Evolutionary conservation across 305 asterid genomes (phyloP).

Genomic region (Euphrasia arctica): DNA sequence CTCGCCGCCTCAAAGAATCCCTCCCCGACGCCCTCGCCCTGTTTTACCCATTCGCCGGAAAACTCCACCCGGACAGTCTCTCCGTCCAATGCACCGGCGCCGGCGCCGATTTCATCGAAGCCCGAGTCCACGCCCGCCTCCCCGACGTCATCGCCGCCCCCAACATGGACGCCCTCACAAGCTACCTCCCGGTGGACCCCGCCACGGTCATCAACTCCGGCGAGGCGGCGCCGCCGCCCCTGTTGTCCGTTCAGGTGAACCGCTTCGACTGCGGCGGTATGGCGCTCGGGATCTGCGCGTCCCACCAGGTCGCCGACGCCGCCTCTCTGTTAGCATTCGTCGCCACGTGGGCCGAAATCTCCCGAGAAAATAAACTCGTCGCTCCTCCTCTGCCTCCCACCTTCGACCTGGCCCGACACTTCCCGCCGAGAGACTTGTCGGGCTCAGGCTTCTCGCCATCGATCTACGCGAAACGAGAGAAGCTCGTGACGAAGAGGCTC

Average conservation of each 20-base stretch:
- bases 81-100: slow-evolving; percentile 34
- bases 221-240: background rate
- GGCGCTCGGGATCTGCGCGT: slow-evolving; percentile 34
- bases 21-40: slow-evolving; percentile 25
- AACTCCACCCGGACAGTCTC: slow-evolving; percentile 23
- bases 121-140: slow-evolving; percentile 24
- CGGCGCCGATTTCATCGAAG: slow-evolving; percentile 28
- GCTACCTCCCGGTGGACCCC: slow-evolving; percentile 27
- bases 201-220: background rate
- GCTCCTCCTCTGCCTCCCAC: background rate
- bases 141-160: slow-evolving; percentile 18
- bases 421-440: slow-evolving; percentile 26
- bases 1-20: slow-evolving; percentile 21
- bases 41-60: slow-evolving; percentile 41
- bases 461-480: slow-evolving; percentile 14
- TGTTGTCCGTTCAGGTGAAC: slow-evolving; percentile 32
- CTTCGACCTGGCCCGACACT: slow-evolving; percentile 22
- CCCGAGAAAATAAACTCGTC: background rate
- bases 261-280: slow-evolving; percentile 36
- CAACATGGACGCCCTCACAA: slow-evolving; percentile 6
- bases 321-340: slow-evolving; percentile 24
- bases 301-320: slow-evolving; percentile 35
- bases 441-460: slow-evolving; percentile 4
- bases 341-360: slow-evolving; percentile 26
- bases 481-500: slow-evolving; percentile 12